These are phyloP conservation scores for Cyclocybe aegerita DNA, from an alignment of 768 basidiomycete species.

Conservation along the genomic window DNA sequence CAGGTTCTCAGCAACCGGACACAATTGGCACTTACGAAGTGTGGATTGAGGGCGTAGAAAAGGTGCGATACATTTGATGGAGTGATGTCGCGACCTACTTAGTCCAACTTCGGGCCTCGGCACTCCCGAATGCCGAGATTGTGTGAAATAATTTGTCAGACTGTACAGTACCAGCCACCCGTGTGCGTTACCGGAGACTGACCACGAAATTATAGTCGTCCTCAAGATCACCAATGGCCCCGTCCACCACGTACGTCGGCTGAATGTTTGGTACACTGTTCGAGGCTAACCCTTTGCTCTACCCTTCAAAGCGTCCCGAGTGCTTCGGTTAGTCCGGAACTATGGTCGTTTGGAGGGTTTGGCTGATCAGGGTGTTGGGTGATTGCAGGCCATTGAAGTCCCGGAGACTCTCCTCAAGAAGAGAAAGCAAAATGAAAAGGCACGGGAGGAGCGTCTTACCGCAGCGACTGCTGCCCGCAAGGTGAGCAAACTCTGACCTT, in stretches of 20 bases:
- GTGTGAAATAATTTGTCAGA: conserved; percentile 34
- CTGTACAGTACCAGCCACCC: conserved; percentile 47
- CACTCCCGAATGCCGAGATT: not conserved
- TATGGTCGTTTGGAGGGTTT: conserved; percentile 13
- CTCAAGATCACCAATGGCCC: conserved; percentile 55
- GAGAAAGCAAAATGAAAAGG: conserved; percentile 97
- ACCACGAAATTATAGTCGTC: conserved; percentile 35
- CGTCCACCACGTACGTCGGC: conserved; percentile 53
- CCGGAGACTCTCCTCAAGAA: conserved; percentile 99
- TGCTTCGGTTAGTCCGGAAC: conserved; percentile 48
- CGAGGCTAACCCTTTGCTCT: conserved; percentile 8
- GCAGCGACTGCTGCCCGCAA: conserved; percentile 85
- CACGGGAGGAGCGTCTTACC: conserved; percentile 87
- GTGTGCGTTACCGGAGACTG: conserved; percentile 20
- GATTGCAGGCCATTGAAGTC: conserved; percentile 82
- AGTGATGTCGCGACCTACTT: not conserved
- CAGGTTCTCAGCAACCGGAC: not conserved
- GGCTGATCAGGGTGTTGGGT: conserved; percentile 21
- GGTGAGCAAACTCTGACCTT: conserved; percentile 48
- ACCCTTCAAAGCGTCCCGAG: conserved; percentile 44
- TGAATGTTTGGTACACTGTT: not conserved
- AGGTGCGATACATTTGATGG: not conserved
- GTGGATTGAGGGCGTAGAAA: too few species aligned
- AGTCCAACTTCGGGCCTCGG: not conserved
- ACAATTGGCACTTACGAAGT: too few species aligned